Evolutionary conservation across 2,329 filamentous ascomycete genomes (phyloP).

Genomic region (Fusarium sp.): DNA sequence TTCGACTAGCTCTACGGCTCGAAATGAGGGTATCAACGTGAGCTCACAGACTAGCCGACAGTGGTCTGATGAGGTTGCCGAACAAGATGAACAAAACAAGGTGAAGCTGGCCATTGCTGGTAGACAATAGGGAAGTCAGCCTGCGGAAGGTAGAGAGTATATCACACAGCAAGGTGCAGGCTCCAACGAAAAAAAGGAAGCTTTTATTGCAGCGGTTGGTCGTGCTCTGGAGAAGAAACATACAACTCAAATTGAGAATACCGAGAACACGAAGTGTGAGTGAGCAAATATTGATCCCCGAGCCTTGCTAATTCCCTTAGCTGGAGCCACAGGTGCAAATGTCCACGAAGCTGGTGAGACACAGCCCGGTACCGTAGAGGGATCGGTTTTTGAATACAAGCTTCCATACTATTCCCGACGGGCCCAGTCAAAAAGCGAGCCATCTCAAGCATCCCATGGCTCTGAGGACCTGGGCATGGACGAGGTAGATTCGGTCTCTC

Average conservation of each 20-base stretch:
- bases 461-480: slow-evolving; percentile 37
- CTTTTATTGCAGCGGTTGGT: slow-evolving; percentile 40
- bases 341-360: slow-evolving; percentile 32
- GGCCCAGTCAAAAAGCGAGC: slow-evolving; percentile 63
- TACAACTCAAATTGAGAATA: neutral
- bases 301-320: slow-evolving; percentile 35
- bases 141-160: neutral
- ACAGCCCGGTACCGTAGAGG: slow-evolving; percentile 33
- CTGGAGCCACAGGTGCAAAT: slow-evolving; percentile 35
- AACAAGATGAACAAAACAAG: slow-evolving; percentile 37
- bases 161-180: slow-evolving; percentile 1
- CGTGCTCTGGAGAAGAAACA: slow-evolving; percentile 36
- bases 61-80: slow-evolving; percentile 51
- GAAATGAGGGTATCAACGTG: slow-evolving; percentile 8
- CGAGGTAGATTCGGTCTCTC: neutral
- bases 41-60: slow-evolving; percentile 40
- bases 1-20: slow-evolving; percentile 23
- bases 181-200: slow-evolving; percentile 30
- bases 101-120: slow-evolving; percentile 4
- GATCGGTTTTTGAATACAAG: slow-evolving; percentile 46
- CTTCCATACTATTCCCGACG: slow-evolving; percentile 59
- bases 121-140: slow-evolving; percentile 23
- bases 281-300: neutral
- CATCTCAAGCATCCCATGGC: slow-evolving; percentile 47
- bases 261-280: slow-evolving; percentile 32